A percentile compares a stretch with the other conserved stretches of the same genome.
phyloP scores from a whole-genome alignment of 331 rosid species.

The Acacia pycnantha region DNA sequence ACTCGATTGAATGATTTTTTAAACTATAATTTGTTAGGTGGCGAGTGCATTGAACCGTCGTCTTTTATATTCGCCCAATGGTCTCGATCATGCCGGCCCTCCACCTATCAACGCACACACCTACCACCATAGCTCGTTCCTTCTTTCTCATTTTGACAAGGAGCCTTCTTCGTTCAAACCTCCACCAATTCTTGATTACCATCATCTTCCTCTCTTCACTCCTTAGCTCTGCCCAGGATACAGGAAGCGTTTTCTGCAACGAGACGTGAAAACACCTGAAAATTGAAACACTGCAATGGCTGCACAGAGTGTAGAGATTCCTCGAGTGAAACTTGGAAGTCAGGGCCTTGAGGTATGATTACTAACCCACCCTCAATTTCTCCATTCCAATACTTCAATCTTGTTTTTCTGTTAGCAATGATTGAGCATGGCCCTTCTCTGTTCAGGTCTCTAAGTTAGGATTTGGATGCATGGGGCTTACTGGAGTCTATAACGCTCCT shows the following conservation, averaged over 20 bases:
- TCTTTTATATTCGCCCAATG: no score
- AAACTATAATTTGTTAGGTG: neutral
- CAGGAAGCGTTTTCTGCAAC: no score
- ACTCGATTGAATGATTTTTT: no score
- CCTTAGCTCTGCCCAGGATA: neutral
- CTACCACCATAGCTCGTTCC: neutral
- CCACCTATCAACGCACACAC: neutral
- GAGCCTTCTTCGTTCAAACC: neutral
- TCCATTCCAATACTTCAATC: neutral
- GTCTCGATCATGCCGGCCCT: no score
- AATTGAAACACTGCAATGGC: neutral
- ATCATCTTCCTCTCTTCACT: neutral
- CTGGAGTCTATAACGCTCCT: conserved; percentile 57
- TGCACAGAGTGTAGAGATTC: conserved; percentile 27
- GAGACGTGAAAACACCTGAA: no score
- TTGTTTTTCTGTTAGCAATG: neutral
- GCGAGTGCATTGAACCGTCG: neutral
- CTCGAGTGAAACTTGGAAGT: conserved; percentile 56
- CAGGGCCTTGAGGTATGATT: conserved; percentile 57
- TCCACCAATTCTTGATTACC: neutral
- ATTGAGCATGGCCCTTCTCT: neutral
- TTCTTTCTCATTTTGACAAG: no score
- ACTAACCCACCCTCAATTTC: neutral
- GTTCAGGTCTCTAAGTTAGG: conserved; percentile 73
- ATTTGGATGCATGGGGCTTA: conserved; percentile 72